Evolutionary conservation across 1,284 basidiomycete genomes (phyloP).

Genomic region (Heterobasidion parviporum): DNA sequence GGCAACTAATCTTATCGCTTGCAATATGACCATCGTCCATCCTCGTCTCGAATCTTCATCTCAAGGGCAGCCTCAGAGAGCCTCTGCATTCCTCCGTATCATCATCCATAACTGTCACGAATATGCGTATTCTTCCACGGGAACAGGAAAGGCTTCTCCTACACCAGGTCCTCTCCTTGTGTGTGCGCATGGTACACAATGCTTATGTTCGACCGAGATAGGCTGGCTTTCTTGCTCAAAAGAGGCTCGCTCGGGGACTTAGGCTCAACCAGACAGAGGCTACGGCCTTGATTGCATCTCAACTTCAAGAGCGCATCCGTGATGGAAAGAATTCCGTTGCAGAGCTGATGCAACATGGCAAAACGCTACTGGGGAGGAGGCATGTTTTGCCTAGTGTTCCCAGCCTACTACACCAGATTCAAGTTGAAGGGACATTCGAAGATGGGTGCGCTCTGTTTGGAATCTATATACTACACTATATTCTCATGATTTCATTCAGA

Average conservation of each 20-base stretch:
- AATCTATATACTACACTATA: background rate
- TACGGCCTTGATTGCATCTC: slow-evolving; percentile 82
- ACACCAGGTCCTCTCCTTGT: slow-evolving; percentile 6
- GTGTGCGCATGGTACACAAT: background rate
- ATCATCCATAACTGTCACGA: background rate
- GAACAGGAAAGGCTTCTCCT: slow-evolving; percentile 20
- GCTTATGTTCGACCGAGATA: slow-evolving; percentile 1
- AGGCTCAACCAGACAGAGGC: slow-evolving; percentile 85
- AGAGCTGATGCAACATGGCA: slow-evolving; percentile 89
- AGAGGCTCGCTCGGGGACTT: slow-evolving; percentile 87
- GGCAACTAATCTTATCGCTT: too few relatives aligned
- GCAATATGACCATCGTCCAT: too few relatives aligned
- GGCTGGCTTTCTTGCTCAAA: slow-evolving; percentile 85
- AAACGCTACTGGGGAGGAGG: slow-evolving; percentile 78
- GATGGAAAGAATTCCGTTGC: slow-evolving; percentile 88
- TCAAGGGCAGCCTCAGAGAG: background rate
- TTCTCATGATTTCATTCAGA: slow-evolving; percentile 28
- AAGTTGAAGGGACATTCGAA: slow-evolving; percentile 87
- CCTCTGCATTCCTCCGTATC: background rate
- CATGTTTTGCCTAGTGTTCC: slow-evolving; percentile 85
- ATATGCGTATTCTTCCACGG: slow-evolving; percentile 18
- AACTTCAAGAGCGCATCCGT: slow-evolving; percentile 92
- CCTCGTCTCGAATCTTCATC: background rate
- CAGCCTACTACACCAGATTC: slow-evolving; percentile 68
- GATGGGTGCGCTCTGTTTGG: slow-evolving; percentile 53